phyloP scores from a whole-genome alignment of 768 basidiomycete genomes.

The Boletus bicolor region DNA sequence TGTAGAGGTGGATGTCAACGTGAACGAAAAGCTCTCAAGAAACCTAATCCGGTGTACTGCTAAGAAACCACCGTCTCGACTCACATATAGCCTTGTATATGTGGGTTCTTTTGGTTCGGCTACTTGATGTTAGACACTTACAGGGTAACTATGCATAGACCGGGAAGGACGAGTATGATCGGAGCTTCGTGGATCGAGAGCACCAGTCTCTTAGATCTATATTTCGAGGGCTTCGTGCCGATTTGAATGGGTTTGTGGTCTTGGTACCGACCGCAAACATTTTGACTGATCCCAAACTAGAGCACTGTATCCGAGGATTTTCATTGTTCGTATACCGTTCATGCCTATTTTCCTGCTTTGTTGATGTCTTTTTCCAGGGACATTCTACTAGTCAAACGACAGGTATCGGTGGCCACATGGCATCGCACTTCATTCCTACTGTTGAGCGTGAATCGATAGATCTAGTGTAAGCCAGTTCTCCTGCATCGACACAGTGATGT shows the following conservation, averaged over 20 bases:
- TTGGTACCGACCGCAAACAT: background rate
- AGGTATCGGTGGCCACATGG: slow-evolving; percentile 13
- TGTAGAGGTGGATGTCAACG: slow-evolving; percentile 2
- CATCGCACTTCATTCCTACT: slow-evolving; percentile 8
- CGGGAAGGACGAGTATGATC: slow-evolving; percentile 7
- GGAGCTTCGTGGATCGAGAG: background rate
- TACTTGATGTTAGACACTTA: background rate
- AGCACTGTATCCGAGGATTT: slow-evolving; percentile 64
- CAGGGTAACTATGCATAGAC: background rate
- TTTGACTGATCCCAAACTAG: slow-evolving; percentile 33
- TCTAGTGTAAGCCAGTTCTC: slow-evolving; percentile 1
- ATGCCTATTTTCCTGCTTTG: no score
- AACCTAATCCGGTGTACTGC: background rate
- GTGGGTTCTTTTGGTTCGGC: background rate
- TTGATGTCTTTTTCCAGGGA: slow-evolving; percentile 2
- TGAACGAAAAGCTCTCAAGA: background rate
- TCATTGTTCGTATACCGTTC: slow-evolving; percentile 55
- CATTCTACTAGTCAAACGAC: slow-evolving; percentile 13
- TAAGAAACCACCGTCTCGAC: background rate
- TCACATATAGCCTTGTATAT: slow-evolving; percentile 10
- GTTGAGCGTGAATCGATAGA: slow-evolving; percentile 14
- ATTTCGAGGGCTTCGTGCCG: slow-evolving; percentile 9
- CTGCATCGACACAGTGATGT: no score
- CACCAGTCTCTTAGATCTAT: background rate
- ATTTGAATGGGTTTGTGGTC: slow-evolving; percentile 13